Conservation (phyloP, 2,329 filamentous ascomycete genomes). For the Hymenoscyphus salicellus region DNA sequence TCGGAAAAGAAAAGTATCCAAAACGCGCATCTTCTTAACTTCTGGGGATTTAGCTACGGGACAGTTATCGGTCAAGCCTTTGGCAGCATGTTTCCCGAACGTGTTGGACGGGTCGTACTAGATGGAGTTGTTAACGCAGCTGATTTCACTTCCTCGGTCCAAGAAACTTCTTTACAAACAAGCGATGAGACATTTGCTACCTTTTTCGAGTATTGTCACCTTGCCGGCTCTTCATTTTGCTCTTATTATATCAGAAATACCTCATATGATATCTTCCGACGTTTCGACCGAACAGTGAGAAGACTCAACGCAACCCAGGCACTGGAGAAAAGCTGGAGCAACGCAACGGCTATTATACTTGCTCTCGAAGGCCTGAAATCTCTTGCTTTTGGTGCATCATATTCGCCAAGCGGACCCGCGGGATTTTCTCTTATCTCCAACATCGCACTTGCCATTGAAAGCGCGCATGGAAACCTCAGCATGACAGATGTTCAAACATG, state of each 20-base stretch:
- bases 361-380: background rate
- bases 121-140: conserved; percentile 23
- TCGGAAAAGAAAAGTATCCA: background rate
- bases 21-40: conserved; percentile 34
- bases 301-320: background rate
- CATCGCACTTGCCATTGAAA: no score
- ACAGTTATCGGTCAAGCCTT: conserved; percentile 43
- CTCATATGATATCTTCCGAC: conserved; percentile 1
- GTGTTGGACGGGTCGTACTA: conserved; percentile 40
- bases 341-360: background rate
- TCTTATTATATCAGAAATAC: conserved; percentile 17
- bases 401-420: background rate
- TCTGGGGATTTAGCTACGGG: conserved; percentile 49
- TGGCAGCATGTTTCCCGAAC: conserved; percentile 41
- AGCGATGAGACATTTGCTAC: conserved; percentile 24
- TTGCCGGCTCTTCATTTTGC: conserved; percentile 33
- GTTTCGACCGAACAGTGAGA: background rate
- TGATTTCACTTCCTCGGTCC: conserved; percentile 27
- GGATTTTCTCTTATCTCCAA: no score
- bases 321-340: background rate
- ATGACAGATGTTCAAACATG: no score
- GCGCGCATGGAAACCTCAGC: no score
- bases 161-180: conserved; percentile 41
- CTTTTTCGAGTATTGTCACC: conserved; percentile 28
- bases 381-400: background rate